Evolutionary conservation across 2,329 filamentous ascomycete species (phyloP).

Genomic region (Sporothrix pseudoabietina): DNA sequence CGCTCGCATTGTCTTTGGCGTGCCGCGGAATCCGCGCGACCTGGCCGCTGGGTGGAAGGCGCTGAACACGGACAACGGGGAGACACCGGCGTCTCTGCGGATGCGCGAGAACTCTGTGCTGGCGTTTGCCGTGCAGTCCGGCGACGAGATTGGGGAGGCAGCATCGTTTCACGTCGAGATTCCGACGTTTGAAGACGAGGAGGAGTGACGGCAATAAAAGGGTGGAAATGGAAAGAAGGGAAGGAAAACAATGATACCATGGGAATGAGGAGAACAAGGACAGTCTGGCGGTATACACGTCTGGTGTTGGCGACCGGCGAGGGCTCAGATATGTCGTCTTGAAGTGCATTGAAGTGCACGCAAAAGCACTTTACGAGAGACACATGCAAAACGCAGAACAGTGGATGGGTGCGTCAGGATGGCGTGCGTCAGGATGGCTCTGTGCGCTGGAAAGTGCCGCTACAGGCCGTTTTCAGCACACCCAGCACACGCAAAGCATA

Average conservation of each 20-base stretch:
- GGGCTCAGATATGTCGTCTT: background rate
- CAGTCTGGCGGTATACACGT: background rate
- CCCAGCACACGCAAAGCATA: background rate
- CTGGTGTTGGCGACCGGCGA: no score
- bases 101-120: constrained; percentile 53
- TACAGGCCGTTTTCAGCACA: background rate
- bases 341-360: background rate
- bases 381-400: constrained; percentile 2
- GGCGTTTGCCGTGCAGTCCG: constrained; percentile 51
- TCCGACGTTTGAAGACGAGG: constrained; percentile 45
- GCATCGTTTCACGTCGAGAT: constrained; percentile 44
- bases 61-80: constrained; percentile 45
- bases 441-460: background rate
- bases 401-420: background rate
- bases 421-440: background rate
- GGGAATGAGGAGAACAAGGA: background rate
- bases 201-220: background rate
- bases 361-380: constrained; percentile 10
- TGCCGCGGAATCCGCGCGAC: constrained; percentile 51
- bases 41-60: constrained; percentile 53
- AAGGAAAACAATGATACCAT: background rate
- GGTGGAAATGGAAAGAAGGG: background rate
- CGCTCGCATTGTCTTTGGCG: constrained; percentile 49
- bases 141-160: constrained; percentile 42
- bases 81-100: constrained; percentile 48